These are phyloP conservation scores for Fusarium citri DNA, from an alignment of 2,329 filamentous ascomycete species.

Conservation along the genomic window DNA sequence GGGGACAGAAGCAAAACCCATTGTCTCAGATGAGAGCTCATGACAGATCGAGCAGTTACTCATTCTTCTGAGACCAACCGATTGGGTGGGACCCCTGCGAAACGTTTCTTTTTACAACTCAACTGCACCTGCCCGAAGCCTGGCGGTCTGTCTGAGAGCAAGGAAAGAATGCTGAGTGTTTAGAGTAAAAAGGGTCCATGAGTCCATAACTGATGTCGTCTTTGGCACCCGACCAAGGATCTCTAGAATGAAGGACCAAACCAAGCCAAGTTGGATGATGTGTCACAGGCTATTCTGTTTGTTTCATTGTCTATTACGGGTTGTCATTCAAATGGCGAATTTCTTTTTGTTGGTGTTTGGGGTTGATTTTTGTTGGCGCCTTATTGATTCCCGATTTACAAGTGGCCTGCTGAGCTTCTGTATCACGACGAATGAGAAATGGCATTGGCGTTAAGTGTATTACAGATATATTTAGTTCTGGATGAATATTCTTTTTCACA, in stretches of 20 bases:
- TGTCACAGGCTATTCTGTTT: conserved; percentile 9
- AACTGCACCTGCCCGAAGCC: conserved; percentile 34
- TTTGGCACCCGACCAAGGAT: not conserved
- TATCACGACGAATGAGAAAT: conserved; percentile 38
- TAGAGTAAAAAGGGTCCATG: conserved; percentile 5
- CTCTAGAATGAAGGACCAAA: not conserved
- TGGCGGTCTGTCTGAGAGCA: conserved; percentile 34
- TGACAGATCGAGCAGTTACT: conserved; percentile 23
- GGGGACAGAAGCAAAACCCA: conserved; percentile 14
- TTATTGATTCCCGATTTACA: conserved; percentile 36
- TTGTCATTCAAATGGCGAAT: conserved; percentile 17
- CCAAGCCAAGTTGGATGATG: not conserved
- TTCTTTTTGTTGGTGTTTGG: conserved; percentile 36
- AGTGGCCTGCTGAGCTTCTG: conserved; percentile 26
- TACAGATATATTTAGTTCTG: conserved; percentile 35
- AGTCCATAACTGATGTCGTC: conserved; percentile 24
- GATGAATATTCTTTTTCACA: not conserved
- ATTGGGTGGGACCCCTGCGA: conserved; percentile 38
- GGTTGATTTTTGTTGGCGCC: conserved; percentile 22
- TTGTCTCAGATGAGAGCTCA: conserved; percentile 23
- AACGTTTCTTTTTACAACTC: conserved; percentile 33
- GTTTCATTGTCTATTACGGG: conserved; percentile 10
- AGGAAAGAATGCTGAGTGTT: conserved; percentile 27
- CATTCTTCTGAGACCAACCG: conserved; percentile 33
- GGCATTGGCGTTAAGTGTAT: conserved; percentile 39